Percentiles rank a stretch among this genome's conserved stretches.
phyloP scores from a whole-genome alignment of 495 filamentous ascomycete species.

The Achaetomiella virescens region DNA sequence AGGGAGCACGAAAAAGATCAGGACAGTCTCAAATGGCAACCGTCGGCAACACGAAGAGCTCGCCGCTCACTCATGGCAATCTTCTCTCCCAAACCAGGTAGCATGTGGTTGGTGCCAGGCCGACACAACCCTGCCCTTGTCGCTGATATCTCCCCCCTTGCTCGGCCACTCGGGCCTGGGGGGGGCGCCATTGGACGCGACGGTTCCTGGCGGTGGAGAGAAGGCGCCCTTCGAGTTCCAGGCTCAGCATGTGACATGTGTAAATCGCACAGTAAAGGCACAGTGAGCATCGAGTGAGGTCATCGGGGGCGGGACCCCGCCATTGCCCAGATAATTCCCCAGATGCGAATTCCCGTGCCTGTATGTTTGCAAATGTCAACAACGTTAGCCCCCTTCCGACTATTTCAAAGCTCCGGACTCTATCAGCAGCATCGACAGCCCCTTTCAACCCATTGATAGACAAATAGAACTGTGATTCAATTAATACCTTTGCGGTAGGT shows the following conservation, averaged over 20 bases:
- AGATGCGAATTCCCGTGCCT: not conserved
- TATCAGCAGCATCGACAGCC: too few species aligned
- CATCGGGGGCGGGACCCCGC: conserved; percentile 12
- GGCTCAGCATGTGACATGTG: conserved; percentile 13
- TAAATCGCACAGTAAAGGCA: not conserved
- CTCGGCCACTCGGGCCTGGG: conserved; percentile 2
- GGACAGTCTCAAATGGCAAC: not conserved
- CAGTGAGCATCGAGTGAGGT: conserved; percentile 10
- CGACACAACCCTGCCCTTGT: not conserved
- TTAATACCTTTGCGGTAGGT: too few species aligned
- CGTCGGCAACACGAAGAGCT: not conserved
- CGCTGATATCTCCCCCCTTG: not conserved
- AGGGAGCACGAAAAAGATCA: conserved; percentile 14
- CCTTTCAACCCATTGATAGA: too few species aligned
- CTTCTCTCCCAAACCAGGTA: not conserved
- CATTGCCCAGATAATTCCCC: not conserved
- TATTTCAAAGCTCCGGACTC: too few species aligned
- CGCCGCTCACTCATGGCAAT: not conserved
- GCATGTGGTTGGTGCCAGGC: conserved; percentile 2
- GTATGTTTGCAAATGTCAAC: not conserved
- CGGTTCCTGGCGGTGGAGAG: not conserved
- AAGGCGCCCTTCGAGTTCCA: not conserved
- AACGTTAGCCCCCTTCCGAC: too few species aligned
- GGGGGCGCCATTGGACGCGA: conserved; percentile 7
- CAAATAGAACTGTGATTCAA: too few species aligned